These are phyloP conservation scores for Trichoderma asperelloides DNA, from an alignment of 495 filamentous ascomycete genomes.

Conservation along the genomic window DNA sequence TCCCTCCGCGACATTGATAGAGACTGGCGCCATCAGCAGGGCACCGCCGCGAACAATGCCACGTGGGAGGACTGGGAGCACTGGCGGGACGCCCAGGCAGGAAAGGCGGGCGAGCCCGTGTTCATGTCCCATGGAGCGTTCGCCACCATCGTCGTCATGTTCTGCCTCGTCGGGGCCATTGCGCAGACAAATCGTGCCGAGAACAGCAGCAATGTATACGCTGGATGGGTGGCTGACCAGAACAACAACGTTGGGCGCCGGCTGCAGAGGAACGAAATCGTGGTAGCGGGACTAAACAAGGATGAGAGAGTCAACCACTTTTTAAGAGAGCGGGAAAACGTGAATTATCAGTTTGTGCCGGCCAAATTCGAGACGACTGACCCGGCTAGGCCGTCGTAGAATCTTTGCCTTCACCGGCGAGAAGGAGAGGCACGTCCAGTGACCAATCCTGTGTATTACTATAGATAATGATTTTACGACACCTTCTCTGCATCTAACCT, in stretches of 20 bases:
- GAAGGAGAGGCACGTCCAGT: neutral
- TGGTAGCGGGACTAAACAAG: slow-evolving; percentile 38
- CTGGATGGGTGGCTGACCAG: slow-evolving; percentile 53
- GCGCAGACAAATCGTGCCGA: slow-evolving; percentile 59
- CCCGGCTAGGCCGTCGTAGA: neutral
- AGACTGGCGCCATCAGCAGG: slow-evolving; percentile 39
- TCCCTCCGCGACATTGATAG: slow-evolving; percentile 31
- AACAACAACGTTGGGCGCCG: slow-evolving; percentile 55
- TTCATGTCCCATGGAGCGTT: slow-evolving; percentile 73
- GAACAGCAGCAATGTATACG: slow-evolving; percentile 42
- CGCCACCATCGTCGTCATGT: slow-evolving; percentile 52
- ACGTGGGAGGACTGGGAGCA: slow-evolving; percentile 99
- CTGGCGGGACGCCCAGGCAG: slow-evolving; percentile 53
- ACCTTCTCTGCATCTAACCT: neutral
- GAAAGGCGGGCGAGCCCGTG: slow-evolving; percentile 45
- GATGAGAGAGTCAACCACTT: slow-evolving; percentile 67
- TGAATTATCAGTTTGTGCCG: slow-evolving; percentile 2
- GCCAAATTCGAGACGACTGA: slow-evolving; percentile 4
- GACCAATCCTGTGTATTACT: neutral
- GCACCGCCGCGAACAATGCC: slow-evolving; percentile 66
- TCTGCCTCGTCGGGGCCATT: slow-evolving; percentile 56
- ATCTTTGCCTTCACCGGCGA: neutral
- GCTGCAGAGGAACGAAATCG: slow-evolving; percentile 46
- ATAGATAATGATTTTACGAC: neutral
- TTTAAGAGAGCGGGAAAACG: slow-evolving; percentile 52